Base-by-base conservation (phyloP, 768 basidiomycete genomes). In the Leccinum arenicola region DNA sequence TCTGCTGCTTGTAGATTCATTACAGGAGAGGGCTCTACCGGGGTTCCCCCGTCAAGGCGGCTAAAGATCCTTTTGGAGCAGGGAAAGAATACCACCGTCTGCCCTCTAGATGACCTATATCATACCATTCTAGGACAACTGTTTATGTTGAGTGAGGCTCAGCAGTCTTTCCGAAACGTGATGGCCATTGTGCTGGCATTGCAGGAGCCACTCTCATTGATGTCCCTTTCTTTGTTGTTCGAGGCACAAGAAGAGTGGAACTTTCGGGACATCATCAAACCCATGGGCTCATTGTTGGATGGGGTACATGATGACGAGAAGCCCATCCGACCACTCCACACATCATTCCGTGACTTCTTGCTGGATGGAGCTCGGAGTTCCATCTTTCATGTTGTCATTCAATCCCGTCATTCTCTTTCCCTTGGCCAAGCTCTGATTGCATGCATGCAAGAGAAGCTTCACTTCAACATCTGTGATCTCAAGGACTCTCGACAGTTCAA, bases 21-120 rank as follows among this genome's bases (percentile, higher is more conserved):
- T 21, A 0, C 33, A 0, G 36, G n/a, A 21, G 43, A 21, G 0
- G 43, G 19, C 1, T 21, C 19, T 5, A 45, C 0, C 3, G 43
- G 43, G 0, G n/a, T 45, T 0, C 0, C 0, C n/a, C 43, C 43
- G 0, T 45, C 43, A 1, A 21, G 10, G 5, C 4, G 17, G 19
- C 9, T 45, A 0, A 12, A 21, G 4, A 45, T 45, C 3, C 9
- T 45, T 5, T 19, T 45, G 40, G 7, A n/a, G 1, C 12, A n/a
- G 40, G 40, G n/a, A 12, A 40, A 43, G 3, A 9, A 19, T 4
- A 19, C 15, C 2, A 3, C 15, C 0, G n/a, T 45, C 2, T 10
- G 1, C 0, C 43, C 19, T 17, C 19, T 45, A 45, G 43, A 45
- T 45, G 10, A 10, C 3, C 4, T 45, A 10, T 45, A 45, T 1